Conservation (phyloP, 768 basidiomycete genomes). For the Cubamyces sp. region DNA sequence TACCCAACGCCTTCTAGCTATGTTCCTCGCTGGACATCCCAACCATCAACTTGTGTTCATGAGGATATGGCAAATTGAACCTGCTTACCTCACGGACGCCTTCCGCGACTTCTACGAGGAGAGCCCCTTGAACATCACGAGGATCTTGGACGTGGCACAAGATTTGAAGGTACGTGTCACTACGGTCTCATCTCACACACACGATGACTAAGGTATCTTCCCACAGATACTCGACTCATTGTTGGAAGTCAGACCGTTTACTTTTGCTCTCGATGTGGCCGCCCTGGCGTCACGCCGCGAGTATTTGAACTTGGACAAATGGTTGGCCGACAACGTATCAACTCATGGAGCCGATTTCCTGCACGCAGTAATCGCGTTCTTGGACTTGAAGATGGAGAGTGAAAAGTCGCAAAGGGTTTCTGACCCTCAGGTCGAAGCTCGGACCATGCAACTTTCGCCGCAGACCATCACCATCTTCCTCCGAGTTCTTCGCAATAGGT, state of each 20-base stretch:
- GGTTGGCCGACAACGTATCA: conserved; percentile 88
- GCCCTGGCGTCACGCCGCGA: conserved; percentile 91
- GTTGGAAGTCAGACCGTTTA: conserved; percentile 85
- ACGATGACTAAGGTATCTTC: conserved; percentile 1
- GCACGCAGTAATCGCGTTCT: conserved; percentile 83
- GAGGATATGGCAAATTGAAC: conserved; percentile 92
- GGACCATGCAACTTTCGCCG: conserved; percentile 86
- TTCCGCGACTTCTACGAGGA: conserved; percentile 93
- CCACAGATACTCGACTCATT: conserved; percentile 89
- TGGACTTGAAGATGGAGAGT: conserved; percentile 91
- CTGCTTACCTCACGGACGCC: conserved; percentile 81
- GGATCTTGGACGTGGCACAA: conserved; percentile 93
- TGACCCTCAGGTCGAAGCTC: conserved; percentile 75
- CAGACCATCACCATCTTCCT: conserved; percentile 92
- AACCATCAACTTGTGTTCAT: conserved; percentile 97
- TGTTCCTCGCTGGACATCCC: conserved; percentile 92
- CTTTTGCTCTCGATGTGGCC: conserved; percentile 92
- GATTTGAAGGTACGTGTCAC: conserved; percentile 76
- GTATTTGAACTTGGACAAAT: conserved; percentile 95
- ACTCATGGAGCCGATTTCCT: conserved; percentile 86
- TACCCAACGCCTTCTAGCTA: conserved; percentile 78
- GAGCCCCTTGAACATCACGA: conserved; percentile 89
- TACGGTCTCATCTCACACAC: background rate
- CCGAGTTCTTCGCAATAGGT: conserved; percentile 85
- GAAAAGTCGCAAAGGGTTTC: conserved; percentile 79